A percentile compares a stretch with the other conserved stretches of the same genome.
Evolutionary conservation across 257 asterid genomes (phyloP).

Genomic region (Mitragyna speciosa): DNA sequence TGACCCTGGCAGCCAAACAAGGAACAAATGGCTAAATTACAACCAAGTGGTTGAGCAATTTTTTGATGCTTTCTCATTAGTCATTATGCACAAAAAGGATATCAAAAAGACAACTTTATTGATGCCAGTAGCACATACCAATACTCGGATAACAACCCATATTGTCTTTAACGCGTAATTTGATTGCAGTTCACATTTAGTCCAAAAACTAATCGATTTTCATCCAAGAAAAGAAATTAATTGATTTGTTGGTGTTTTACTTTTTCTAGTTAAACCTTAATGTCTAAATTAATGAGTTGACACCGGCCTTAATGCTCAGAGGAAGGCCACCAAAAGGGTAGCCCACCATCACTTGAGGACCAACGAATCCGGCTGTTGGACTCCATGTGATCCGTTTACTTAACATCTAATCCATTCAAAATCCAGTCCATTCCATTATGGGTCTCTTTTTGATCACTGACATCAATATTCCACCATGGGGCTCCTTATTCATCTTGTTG

Average conservation of each 20-base stretch:
- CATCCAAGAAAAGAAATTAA: too few relatives aligned
- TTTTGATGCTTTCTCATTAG: background rate
- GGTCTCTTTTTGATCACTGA: background rate
- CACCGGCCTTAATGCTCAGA: too few relatives aligned
- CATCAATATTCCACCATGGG: too few relatives aligned
- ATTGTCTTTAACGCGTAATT: background rate
- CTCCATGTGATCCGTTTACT: background rate
- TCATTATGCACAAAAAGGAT: background rate
- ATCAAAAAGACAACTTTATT: background rate
- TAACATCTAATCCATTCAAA: background rate
- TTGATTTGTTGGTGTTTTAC: background rate
- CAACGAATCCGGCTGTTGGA: background rate
- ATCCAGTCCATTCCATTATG: background rate
- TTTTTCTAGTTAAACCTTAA: background rate
- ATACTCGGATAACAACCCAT: background rate
- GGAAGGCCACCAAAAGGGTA: background rate
- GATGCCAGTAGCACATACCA: background rate
- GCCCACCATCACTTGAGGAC: background rate
- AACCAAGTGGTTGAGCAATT: constrained; percentile 1
- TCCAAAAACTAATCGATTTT: background rate
- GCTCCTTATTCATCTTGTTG: too few relatives aligned
- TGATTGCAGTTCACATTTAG: background rate
- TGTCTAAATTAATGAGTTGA: too few relatives aligned
- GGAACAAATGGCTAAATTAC: background rate
- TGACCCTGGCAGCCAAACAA: background rate